Conservation (phyloP, 176 grass and related monocot species). For the Aegilops bicornis region DNA sequence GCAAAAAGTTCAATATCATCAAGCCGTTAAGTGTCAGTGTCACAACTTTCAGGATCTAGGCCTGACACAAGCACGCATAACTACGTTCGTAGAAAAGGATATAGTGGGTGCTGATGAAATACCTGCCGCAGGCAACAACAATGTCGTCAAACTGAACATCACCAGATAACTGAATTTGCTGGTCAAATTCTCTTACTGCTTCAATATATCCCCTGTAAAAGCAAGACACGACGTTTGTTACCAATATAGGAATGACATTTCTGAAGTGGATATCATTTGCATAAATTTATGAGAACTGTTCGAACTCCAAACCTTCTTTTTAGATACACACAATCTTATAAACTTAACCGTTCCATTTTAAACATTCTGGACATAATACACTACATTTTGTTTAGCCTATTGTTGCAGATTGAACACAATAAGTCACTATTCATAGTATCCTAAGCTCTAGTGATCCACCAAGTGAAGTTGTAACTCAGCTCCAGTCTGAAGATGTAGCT, state of each 20-base stretch:
- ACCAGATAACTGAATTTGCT: conserved; percentile 48
- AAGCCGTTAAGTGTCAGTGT: no score
- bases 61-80: no score
- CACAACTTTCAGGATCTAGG: no score
- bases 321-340: neutral
- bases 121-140: no score
- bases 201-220: conserved; percentile 90
- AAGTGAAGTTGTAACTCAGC: no score
- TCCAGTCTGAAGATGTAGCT: no score
- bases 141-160: neutral
- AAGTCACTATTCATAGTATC: neutral
- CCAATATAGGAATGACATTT: conserved; percentile 1
- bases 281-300: neutral
- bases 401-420: neutral
- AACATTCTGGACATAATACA: neutral
- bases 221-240: neutral
- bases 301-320: neutral
- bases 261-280: neutral
- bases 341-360: neutral
- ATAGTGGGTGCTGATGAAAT: no score
- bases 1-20: no score
- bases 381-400: neutral
- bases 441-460: no score
- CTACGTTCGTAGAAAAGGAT: no score
- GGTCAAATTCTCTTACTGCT: conserved; percentile 78